Percentiles rank a stretch among this genome's conserved stretches.
These are phyloP conservation scores for Boletus tylopilopsis DNA, from an alignment of 768 basidiomycete species.

Conservation along the genomic window DNA sequence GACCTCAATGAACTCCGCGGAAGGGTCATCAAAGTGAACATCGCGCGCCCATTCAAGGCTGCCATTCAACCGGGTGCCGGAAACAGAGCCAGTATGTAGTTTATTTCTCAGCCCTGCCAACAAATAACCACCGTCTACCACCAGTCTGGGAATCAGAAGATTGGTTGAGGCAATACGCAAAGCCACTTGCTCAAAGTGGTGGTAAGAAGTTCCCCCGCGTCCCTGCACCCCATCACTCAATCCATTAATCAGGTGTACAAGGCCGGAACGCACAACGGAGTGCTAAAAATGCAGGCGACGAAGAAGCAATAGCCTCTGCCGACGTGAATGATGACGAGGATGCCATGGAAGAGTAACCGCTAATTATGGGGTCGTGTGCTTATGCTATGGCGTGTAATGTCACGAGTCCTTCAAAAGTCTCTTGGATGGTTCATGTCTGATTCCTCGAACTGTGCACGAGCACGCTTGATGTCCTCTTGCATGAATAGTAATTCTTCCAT, in stretches of 20 bases:
- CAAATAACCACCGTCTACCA: constrained; percentile 1
- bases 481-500: constrained; percentile 92
- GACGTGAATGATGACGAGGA: constrained; percentile 38
- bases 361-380: not conserved
- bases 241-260: constrained; percentile 44
- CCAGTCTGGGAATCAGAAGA: constrained; percentile 96
- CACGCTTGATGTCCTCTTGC: constrained; percentile 92
- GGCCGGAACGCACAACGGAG: constrained; percentile 39
- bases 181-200: constrained; percentile 72
- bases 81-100: constrained; percentile 69
- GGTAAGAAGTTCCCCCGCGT: constrained; percentile 39
- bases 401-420: constrained; percentile 38
- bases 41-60: constrained; percentile 80
- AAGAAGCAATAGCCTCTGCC: constrained; percentile 29
- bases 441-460: constrained; percentile 72
- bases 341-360: constrained; percentile 67
- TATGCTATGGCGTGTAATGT: not conserved
- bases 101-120: constrained; percentile 1
- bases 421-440: constrained; percentile 45
- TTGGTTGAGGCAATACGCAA: constrained; percentile 81
- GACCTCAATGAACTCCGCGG: constrained; percentile 87
- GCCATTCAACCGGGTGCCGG: constrained; percentile 57
- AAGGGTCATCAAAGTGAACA: constrained; percentile 74
- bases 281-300: constrained; percentile 13
- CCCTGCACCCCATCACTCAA: constrained; percentile 1